phyloP scores from a whole-genome alignment of 2,329 filamentous ascomycete species.

The Pezicula carpinea region DNA sequence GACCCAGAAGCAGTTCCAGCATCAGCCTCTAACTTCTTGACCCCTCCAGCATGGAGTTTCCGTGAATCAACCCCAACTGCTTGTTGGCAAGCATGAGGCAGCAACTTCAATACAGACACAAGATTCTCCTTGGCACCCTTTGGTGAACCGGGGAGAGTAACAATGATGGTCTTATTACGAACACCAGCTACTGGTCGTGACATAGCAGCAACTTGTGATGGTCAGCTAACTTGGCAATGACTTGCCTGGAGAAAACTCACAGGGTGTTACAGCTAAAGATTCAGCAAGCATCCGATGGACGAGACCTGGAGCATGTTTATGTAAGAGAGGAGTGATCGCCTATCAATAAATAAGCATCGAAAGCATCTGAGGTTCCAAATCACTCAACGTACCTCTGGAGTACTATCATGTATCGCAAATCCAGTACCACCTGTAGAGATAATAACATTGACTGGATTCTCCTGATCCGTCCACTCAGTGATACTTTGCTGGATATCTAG shows the following conservation, averaged over 20 bases:
- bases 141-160: slow-evolving; percentile 90
- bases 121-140: slow-evolving; percentile 95
- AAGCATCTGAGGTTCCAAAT: slow-evolving; percentile 2
- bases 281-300: slow-evolving; percentile 92
- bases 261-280: slow-evolving; percentile 82
- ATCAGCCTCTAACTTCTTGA: slow-evolving; percentile 79
- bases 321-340: slow-evolving; percentile 74
- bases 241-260: slow-evolving; percentile 44
- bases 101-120: slow-evolving; percentile 78
- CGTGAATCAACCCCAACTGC: slow-evolving; percentile 80
- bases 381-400: slow-evolving; percentile 67
- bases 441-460: slow-evolving; percentile 65
- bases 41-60: slow-evolving; percentile 70
- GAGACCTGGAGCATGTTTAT: slow-evolving; percentile 82
- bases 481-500: slow-evolving; percentile 72
- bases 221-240: slow-evolving; percentile 15
- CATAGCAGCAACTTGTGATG: slow-evolving; percentile 81
- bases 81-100: slow-evolving; percentile 93
- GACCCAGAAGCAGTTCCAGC: slow-evolving; percentile 52
- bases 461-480: slow-evolving; percentile 65
- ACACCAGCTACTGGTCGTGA: slow-evolving; percentile 88
- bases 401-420: slow-evolving; percentile 79
- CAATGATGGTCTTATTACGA: slow-evolving; percentile 72
- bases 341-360: slow-evolving; percentile 30
- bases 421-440: slow-evolving; percentile 91